A percentile compares a stretch with the other conserved stretches of the same genome.
These are phyloP conservation scores for Austroboletus rostrupii DNA, from an alignment of 1,284 basidiomycete species.

Conservation along the genomic window DNA sequence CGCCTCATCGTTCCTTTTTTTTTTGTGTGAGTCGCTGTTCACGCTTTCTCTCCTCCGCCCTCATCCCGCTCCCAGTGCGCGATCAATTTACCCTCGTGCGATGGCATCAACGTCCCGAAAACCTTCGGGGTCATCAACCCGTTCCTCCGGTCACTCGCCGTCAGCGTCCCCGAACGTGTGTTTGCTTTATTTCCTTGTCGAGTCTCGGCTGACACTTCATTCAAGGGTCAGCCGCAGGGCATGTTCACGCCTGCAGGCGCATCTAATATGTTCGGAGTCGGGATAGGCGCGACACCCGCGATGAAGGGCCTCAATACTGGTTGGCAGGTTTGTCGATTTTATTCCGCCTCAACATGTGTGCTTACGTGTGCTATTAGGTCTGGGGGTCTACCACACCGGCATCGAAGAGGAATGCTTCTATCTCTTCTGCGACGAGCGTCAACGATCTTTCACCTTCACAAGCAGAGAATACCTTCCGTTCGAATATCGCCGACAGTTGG, in stretches of 20 bases:
- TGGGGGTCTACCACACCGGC: conserved; percentile 52
- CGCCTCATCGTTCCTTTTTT: conserved; percentile 21
- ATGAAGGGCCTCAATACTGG: conserved; percentile 56
- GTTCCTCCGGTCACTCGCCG: conserved; percentile 59
- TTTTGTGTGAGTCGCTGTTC: conserved; percentile 28
- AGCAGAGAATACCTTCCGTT: conserved; percentile 45
- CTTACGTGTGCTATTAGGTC: conserved; percentile 39
- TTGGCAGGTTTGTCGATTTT: conserved; percentile 58
- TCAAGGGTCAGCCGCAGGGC: conserved; percentile 39
- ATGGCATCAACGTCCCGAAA: conserved; percentile 62
- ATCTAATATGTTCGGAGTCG: conserved; percentile 51
- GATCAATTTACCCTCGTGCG: conserved; percentile 28
- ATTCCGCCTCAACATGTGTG: conserved; percentile 4
- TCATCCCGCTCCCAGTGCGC: conserved; percentile 26
- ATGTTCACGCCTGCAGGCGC: conserved; percentile 42
- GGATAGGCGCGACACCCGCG: conserved; percentile 43
- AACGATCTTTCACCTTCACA: conserved; percentile 47
- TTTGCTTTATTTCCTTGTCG: background rate
- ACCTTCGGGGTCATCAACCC: conserved; percentile 62
- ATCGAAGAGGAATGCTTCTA: conserved; percentile 58
- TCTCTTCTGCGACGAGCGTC: conserved; percentile 54
- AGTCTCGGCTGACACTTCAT: conserved; percentile 6
- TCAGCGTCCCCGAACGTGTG: conserved; percentile 52
- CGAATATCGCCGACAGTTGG: conserved; percentile 51
- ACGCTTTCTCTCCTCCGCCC: conserved; percentile 7